A percentile compares a stretch with the other conserved stretches of the same genome.
Conservation (phyloP, 108 stramenopile genomes). For the Stephanodiscus triporus region DNA sequence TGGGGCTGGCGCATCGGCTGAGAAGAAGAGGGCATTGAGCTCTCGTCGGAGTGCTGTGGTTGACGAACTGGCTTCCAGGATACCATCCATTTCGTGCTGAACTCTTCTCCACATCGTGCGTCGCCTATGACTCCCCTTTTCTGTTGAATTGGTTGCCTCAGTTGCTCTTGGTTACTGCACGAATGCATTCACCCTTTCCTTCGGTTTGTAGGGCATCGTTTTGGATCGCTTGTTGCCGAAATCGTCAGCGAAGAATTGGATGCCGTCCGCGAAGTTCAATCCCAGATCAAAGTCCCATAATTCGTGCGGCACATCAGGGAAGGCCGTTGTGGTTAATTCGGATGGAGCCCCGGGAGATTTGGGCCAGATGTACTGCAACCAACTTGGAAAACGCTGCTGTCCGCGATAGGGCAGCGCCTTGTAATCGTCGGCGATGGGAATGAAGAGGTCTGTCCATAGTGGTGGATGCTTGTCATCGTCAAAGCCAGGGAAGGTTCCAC, state of each 20-base stretch:
- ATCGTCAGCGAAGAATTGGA: slow-evolving; percentile 40
- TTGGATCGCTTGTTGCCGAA: not conserved
- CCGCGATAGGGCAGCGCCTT: slow-evolving; percentile 59
- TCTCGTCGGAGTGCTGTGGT: slow-evolving; percentile 67
- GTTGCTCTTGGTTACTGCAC: too few relatives aligned
- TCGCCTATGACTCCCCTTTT: too few relatives aligned
- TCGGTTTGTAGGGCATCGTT: not conserved
- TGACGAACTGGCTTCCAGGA: slow-evolving; percentile 71
- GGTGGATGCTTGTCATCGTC: slow-evolving; percentile 24
- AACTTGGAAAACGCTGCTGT: slow-evolving; percentile 49
- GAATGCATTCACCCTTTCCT: slow-evolving; percentile 27
- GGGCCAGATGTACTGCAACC: slow-evolving; percentile 58
- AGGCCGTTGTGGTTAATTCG: slow-evolving; percentile 10
- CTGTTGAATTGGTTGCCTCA: too few relatives aligned
- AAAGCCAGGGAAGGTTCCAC: slow-evolving; percentile 29
- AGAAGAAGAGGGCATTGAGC: slow-evolving; percentile 4
- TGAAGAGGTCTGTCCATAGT: slow-evolving; percentile 48
- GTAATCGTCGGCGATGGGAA: slow-evolving; percentile 55
- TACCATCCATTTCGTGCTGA: slow-evolving; percentile 29
- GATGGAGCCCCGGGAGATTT: slow-evolving; percentile 6
- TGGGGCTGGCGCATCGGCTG: not conserved
- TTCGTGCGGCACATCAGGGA: slow-evolving; percentile 14
- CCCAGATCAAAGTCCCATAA: slow-evolving; percentile 31
- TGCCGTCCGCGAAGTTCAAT: slow-evolving; percentile 28
- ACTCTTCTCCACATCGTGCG: too few relatives aligned